Evolutionary conservation across 1,284 basidiomycete species (phyloP).

Genomic region (Apiotrichum mycotoxinovorans): DNA sequence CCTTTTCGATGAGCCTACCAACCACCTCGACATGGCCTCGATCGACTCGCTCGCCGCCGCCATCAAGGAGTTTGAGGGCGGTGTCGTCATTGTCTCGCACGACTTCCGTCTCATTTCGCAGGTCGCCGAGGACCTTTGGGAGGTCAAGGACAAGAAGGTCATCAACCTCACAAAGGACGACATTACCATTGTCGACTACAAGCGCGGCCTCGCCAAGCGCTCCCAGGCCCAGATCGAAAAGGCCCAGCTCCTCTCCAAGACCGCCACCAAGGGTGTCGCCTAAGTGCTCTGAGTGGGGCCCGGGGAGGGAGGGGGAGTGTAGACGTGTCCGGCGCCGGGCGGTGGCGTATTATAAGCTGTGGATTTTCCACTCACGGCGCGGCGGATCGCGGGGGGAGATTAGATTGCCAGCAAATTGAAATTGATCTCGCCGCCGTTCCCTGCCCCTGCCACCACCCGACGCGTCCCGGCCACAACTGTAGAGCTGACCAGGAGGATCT

Average conservation of each 20-base stretch:
- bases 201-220: constrained; percentile 56
- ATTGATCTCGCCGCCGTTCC: too few species aligned
- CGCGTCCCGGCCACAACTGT: not conserved
- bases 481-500: not conserved
- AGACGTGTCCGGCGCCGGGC: not conserved
- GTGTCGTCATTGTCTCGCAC: constrained; percentile 96
- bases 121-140: constrained; percentile 97
- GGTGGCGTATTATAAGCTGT: too few species aligned
- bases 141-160: constrained; percentile 92
- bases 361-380: too few species aligned
- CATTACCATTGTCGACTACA: constrained; percentile 86
- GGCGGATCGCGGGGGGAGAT: too few species aligned
- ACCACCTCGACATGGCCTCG: constrained; percentile 63
- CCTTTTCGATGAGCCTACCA: constrained; percentile 64
- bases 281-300: constrained; percentile 24
- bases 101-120: constrained; percentile 95
- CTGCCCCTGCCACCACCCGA: not conserved
- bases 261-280: constrained; percentile 49
- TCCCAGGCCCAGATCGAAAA: constrained; percentile 69
- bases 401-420: too few species aligned
- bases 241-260: constrained; percentile 85
- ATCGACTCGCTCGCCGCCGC: constrained; percentile 92
- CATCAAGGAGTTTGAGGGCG: constrained; percentile 96
- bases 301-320: not conserved
- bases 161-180: constrained; percentile 85